Base-by-base conservation (phyloP, 805 yeast species). In the Tetrapisispora iriomotensis region DNA sequence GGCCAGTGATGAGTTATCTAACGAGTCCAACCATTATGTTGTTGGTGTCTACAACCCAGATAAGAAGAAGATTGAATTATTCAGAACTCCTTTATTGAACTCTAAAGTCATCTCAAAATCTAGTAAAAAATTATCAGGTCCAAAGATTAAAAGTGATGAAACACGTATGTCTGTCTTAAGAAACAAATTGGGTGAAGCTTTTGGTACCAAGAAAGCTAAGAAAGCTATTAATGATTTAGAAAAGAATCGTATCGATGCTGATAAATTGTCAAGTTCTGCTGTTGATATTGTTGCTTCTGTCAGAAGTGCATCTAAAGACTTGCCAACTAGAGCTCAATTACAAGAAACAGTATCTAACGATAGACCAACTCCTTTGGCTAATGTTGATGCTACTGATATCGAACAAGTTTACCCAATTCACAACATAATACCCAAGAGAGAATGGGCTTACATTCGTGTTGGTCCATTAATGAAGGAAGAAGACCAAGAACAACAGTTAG, bases 171-270 rank as follows among this genome's bases (percentile, higher is more conserved):
- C 72, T 42, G 65, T 69, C 14, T 85, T 84, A 63, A 75, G 96
- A 59, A 83, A 75, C 41, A 82, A 85, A 2, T 71, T 92, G 55
- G 98, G 98, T 55, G 90, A 86, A 63, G 94, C 92, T 3, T 92
- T 92, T 52, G 98, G 98, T 71, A 90, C 98, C 42, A 88, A 84
- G 66, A 88, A 79, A 66, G 96, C 96, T 45, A 90, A 86, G 67
- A 82, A 85, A 51, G 94, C 94, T 26, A 82, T 92, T 53, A 66
- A 74, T 37, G 90, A 81, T 57, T 63, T 77, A 52, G 92, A 80
- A 53, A 77, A 82, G 60, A 92, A 92, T 64, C 72, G 82, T 51
- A 79, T 92, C 54, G 96, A 92, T 58, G 73, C 95, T 2, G 94
- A 77, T 38, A 75, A 78, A 60, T 72, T 92, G 48, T 82, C 74